These are phyloP conservation scores for Roridomyces roridus DNA, from an alignment of 768 basidiomycete genomes.

Conservation along the genomic window DNA sequence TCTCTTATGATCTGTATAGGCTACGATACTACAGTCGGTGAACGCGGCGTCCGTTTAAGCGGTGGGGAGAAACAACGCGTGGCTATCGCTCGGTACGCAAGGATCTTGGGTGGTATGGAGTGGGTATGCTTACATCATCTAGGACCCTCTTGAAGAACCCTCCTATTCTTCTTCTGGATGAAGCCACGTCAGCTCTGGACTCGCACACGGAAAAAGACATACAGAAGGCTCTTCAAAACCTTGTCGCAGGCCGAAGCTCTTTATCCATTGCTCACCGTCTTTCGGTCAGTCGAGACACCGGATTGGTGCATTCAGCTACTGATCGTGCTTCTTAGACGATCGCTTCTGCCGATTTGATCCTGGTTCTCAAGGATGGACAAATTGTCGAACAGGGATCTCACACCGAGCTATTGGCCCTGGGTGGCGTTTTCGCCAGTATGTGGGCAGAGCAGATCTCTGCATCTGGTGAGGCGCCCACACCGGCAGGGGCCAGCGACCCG, in stretches of 20 bases:
- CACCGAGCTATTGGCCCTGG: constrained; percentile 72
- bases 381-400: constrained; percentile 86
- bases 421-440: constrained; percentile 83
- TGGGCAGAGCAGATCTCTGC: constrained; percentile 87
- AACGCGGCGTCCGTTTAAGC: constrained; percentile 82
- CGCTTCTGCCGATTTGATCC: too few species aligned
- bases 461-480: constrained; percentile 56
- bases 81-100: constrained; percentile 63
- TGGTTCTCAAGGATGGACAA: constrained; percentile 90
- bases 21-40: constrained; percentile 90
- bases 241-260: constrained; percentile 75
- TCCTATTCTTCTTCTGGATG: constrained; percentile 78
- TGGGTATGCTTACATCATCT: not conserved
- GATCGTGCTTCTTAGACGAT: constrained; percentile 50
- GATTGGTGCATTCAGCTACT: constrained; percentile 13
- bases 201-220: constrained; percentile 92
- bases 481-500: constrained; percentile 36
- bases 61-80: constrained; percentile 93
- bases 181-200: constrained; percentile 86
- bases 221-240: constrained; percentile 83
- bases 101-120: not conserved
- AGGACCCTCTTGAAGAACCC: constrained; percentile 88
- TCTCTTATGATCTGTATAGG: constrained; percentile 34
- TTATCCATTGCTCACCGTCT: constrained; percentile 83
- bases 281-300: constrained; percentile 57